Base-by-base conservation (phyloP, 108 stramenopile genomes). In the Pseudonitzschia delicatissima region DNA sequence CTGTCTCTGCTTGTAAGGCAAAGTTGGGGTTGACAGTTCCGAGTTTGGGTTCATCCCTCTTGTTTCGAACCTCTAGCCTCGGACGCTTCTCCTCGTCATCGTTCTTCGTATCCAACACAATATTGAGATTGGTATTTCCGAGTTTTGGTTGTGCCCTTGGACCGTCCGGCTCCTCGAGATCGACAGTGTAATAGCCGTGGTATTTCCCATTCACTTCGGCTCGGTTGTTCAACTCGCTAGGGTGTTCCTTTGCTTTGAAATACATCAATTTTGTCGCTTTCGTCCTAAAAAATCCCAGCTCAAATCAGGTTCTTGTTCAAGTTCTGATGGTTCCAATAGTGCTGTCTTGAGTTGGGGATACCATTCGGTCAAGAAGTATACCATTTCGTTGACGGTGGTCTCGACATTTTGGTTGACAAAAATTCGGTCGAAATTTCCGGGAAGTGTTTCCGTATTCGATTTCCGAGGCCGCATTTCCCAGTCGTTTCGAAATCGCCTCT, bases 391-490 rank as follows among this genome's bases (percentile, higher is more conserved):
- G 66, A 88, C 83, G 11, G 82, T 79, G 8, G 45, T 25, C 18
- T 87, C 66, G 51, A 92, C 69, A 59, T 87, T 84, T 47, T 68
- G 71, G 69, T 92, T 92, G 58, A 84, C 76, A 57, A 87, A 82
- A 17, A 81, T 67, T 6, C 57, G 61, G 67, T 83, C 82, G 74
- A 82, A 83, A 48, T 82, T 80, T 23, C 82, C 85, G 11, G 35
- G 66, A 5, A 11, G 8, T 29, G 5, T 78, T 49, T 8, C 96
- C 96, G 58, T 88, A 97, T 31, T 93, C 96, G 69, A 99, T 66
- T 80, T 99, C 98, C 15, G 67, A 77, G 23, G 69, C 62, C 5
- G 98, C 95, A 71, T 96, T 96, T 5, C 65, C 79, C 53, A 99
- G 68, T 20, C 97, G 77, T 57, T 69, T 79, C 45, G 62, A 50